phyloP scores from a whole-genome alignment of 345 rosid species.

The Linum usitatissimum region DNA sequence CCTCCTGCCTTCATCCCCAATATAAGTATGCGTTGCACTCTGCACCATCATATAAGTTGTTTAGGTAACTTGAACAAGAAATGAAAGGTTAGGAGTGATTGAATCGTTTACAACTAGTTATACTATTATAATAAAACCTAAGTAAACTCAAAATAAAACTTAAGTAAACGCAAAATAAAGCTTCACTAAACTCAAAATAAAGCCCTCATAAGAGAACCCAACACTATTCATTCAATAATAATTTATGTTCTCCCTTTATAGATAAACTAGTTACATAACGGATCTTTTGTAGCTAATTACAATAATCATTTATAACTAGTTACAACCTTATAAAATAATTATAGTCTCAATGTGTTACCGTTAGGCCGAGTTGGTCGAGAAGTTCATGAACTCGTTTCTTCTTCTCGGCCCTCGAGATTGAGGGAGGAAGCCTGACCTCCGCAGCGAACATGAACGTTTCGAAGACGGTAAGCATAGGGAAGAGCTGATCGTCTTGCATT shows the following conservation, averaged over 20 bases:
- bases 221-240: too few species aligned
- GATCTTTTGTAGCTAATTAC: too few species aligned
- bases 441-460: slow-evolving; percentile 87
- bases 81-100: neutral
- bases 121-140: too few species aligned
- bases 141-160: too few species aligned
- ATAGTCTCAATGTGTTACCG: slow-evolving; percentile 19
- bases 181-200: neutral
- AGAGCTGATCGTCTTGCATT: slow-evolving; percentile 90
- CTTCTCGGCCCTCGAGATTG: slow-evolving; percentile 55
- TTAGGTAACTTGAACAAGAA: neutral
- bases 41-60: neutral
- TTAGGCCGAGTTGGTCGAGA: slow-evolving; percentile 63
- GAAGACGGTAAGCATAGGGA: slow-evolving; percentile 60
- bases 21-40: slow-evolving; percentile 42
- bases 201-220: neutral
- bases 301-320: too few species aligned
- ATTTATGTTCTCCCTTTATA: too few species aligned
- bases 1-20: slow-evolving; percentile 72
- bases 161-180: too few species aligned
- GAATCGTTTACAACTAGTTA: too few species aligned
- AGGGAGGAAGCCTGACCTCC: slow-evolving; percentile 68
- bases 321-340: too few species aligned
- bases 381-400: slow-evolving; percentile 50
- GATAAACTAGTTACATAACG: too few species aligned